Evolutionary conservation across 331 rosid genomes (phyloP).

Genomic region (Quercus phellos): DNA sequence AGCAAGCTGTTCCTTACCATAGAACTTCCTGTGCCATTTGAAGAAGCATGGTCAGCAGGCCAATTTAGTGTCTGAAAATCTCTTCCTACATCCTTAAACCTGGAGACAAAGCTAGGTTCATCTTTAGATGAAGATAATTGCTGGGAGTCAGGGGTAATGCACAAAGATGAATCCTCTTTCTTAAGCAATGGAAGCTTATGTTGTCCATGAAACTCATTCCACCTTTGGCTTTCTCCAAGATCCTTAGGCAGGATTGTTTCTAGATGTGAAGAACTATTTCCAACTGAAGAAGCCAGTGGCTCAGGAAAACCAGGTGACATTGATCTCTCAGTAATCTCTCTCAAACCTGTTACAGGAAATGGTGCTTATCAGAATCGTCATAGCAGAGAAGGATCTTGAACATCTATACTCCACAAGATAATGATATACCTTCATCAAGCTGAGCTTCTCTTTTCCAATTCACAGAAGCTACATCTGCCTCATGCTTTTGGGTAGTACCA

Average conservation of each 20-base stretch:
- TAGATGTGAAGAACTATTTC: conserved; percentile 32
- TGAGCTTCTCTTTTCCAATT: conserved; percentile 43
- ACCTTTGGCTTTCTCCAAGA: conserved; percentile 31
- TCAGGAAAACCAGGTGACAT: conserved; percentile 38
- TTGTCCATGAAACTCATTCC: conserved; percentile 38
- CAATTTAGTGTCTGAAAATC: conserved; percentile 10
- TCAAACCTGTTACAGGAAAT: conserved; percentile 51
- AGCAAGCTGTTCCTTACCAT: conserved; percentile 26
- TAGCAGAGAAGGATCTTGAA: conserved; percentile 26
- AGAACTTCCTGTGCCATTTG: conserved; percentile 20
- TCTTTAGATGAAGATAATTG: conserved; percentile 15
- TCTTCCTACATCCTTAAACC: conserved; percentile 25
- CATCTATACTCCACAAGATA: conserved; percentile 25
- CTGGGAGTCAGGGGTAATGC: conserved; percentile 9
- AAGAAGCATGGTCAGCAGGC: conserved; percentile 7
- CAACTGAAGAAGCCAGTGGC: conserved; percentile 34
- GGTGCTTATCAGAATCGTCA: conserved; percentile 31
- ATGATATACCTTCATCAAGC: conserved; percentile 65
- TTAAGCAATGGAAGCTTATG: conserved; percentile 31
- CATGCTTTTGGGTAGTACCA: conserved; percentile 37
- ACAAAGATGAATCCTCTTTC: conserved; percentile 28
- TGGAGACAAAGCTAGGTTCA: conserved; percentile 18
- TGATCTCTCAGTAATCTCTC: conserved; percentile 37
- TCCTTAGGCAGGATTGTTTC: conserved; percentile 34
- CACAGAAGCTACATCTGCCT: conserved; percentile 40